A percentile compares a stretch with the other conserved stretches of the same genome.
Evolutionary conservation across 345 rosid genomes (phyloP).

Genomic region (Ailanthus altissimus): DNA sequence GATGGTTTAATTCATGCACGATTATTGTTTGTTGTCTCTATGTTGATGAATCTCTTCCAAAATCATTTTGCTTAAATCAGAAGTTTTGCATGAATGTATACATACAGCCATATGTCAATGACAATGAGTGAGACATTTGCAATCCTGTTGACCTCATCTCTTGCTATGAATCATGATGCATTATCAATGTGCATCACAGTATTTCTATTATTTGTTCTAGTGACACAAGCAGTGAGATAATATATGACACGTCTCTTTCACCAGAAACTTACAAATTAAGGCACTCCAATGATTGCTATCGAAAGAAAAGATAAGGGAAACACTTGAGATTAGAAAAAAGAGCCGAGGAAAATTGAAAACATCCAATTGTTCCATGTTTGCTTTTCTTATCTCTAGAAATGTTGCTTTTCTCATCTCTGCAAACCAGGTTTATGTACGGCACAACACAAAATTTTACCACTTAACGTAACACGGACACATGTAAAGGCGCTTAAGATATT

Average conservation of each 20-base stretch:
- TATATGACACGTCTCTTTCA: background rate
- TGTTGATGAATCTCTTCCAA: background rate
- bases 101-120: background rate
- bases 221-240: background rate
- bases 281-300: background rate
- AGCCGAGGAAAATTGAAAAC: background rate
- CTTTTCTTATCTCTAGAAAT: background rate
- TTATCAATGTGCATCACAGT: too few relatives aligned
- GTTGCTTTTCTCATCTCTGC: background rate
- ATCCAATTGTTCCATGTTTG: background rate
- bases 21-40: too few relatives aligned
- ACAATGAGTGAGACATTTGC: background rate
- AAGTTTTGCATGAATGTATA: background rate
- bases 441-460: too few relatives aligned
- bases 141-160: background rate
- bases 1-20: too few relatives aligned
- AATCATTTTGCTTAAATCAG: background rate
- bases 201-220: background rate
- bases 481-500: too few relatives aligned
- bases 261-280: background rate
- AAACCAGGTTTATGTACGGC: background rate
- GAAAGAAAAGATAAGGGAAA: background rate
- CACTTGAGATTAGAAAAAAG: background rate
- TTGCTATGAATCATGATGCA: background rate
- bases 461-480: too few relatives aligned